Base-by-base conservation (phyloP, 1,284 basidiomycete genomes). In the Ceratobasidium sp. region DNA sequence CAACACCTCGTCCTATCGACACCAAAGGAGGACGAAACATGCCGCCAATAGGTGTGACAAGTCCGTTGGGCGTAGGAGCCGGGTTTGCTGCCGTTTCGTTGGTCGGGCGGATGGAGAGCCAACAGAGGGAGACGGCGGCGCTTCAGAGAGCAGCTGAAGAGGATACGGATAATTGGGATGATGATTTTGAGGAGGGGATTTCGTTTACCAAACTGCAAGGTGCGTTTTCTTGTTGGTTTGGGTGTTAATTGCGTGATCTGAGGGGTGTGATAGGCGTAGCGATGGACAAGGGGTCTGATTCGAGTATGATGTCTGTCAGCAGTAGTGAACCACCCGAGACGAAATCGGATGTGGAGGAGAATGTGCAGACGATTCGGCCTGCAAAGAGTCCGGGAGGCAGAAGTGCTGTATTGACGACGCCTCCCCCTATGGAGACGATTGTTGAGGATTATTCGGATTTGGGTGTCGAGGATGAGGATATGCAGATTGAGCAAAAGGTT, bases 131-230 rank as follows among this genome's bases (percentile, higher is more conserved):
- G 39, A 53, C 43, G 18, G 34, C 48, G 21, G 72, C 53, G 46
- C 45, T 69, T 16, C 23, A 52, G 26, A 70, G 52, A 26, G 84
- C 86, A 45, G 90, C 89, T 5, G 92, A 92, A 79, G 92, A 92
- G 75, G 90, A 94, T 78, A 94, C 89, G 10, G 94, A 97, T 79
- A 96, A 96, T 75, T 98, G 97, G 96, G 97, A 99, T 78, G 93
- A 95, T 76, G 97, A 99, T 79, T 99, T 98, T 78, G 95, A 96
- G 77, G 94, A 94, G 74, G 95, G 92, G 1, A 95, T 96, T 32
- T 93, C 94, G 0, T 87, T 92, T 70, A 89, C 90, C 9, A 96
- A 95, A 79, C 79, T 94, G 52, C 92, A 93, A 82, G 90, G 92
- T 88, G 78, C 65, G 78, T n/a, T 16, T 14, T 34, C 39, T 34